phyloP scores from a whole-genome alignment of 176 grass and related monocot genomes.

The Juncus inflexus region DNA sequence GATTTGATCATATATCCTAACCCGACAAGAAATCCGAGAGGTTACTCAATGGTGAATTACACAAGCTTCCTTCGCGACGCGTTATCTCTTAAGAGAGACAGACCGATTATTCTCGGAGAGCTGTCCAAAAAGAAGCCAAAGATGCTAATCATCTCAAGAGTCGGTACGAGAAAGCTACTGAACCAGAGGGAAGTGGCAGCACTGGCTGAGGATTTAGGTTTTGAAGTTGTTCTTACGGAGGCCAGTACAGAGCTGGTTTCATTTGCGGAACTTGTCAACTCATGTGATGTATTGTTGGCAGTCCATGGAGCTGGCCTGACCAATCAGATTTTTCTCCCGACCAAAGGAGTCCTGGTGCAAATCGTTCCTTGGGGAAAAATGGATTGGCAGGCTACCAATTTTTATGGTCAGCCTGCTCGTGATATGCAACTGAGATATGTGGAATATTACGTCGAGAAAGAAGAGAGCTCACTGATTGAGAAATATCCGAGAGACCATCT shows the following conservation, averaged over 20 bases:
- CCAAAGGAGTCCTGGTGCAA: conserved; percentile 43
- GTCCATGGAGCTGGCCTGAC: conserved; percentile 65
- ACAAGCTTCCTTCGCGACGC: conserved; percentile 43
- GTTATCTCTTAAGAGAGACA: conserved; percentile 33
- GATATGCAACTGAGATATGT: conserved; percentile 64
- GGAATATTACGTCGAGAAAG: conserved; percentile 52
- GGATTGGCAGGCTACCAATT: conserved; percentile 68
- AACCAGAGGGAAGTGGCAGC: conserved; percentile 38
- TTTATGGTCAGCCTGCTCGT: conserved; percentile 37
- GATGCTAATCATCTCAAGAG: conserved; percentile 54
- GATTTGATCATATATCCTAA: conserved; percentile 71
- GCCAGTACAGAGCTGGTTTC: conserved; percentile 31
- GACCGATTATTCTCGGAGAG: conserved; percentile 37
- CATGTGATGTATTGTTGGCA: conserved; percentile 44
- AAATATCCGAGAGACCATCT: conserved; percentile 45
- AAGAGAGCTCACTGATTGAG: conserved; percentile 66
- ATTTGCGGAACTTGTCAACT: conserved; percentile 54
- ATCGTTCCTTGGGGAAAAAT: conserved; percentile 78
- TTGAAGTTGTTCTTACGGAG: conserved; percentile 51
- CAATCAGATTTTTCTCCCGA: conserved; percentile 75
- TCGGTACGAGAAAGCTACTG: conserved; percentile 33
- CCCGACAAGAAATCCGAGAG: conserved; percentile 45
- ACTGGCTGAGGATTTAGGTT: conserved; percentile 37
- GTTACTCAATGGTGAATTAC: conserved; percentile 64
- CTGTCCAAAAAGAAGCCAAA: conserved; percentile 31